A percentile compares a stretch with the other conserved stretches of the same genome.
Conservation (phyloP, 495 filamentous ascomycete species). For the Aspergillus homomorphus region DNA sequence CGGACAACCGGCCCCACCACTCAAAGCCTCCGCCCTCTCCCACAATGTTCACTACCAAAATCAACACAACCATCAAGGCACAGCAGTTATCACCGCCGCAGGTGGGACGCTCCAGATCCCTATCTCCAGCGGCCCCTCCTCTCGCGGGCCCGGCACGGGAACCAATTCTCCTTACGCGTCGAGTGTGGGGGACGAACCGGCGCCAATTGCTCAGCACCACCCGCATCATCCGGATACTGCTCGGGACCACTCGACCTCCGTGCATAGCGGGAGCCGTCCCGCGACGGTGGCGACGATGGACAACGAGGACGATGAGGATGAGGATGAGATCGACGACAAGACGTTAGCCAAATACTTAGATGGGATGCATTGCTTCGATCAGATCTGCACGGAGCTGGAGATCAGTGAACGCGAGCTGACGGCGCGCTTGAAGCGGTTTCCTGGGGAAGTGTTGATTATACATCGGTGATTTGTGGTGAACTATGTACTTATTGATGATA, state of each 20-base stretch:
- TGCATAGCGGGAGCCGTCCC: constrained; percentile 32
- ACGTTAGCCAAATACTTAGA: constrained; percentile 67
- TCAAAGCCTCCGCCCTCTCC: constrained; percentile 24
- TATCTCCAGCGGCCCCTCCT: constrained; percentile 29
- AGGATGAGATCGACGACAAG: constrained; percentile 38
- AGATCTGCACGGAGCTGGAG: constrained; percentile 79
- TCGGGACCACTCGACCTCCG: constrained; percentile 25
- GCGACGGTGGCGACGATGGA: constrained; percentile 20
- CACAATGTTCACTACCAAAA: constrained; percentile 16
- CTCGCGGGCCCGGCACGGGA: constrained; percentile 34
- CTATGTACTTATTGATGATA: constrained; percentile 8
- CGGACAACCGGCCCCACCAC: constrained; percentile 31
- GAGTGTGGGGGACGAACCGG: constrained; percentile 35
- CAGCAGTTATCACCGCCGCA: not conserved
- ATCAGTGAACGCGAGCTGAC: constrained; percentile 56
- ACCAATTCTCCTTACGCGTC: constrained; percentile 39
- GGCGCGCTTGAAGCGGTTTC: constrained; percentile 46
- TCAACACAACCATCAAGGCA: not conserved
- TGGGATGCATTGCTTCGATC: constrained; percentile 80
- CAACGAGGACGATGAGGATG: constrained; percentile 34
- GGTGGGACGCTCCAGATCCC: not conserved
- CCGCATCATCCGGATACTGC: constrained; percentile 15
- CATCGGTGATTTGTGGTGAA: constrained; percentile 45
- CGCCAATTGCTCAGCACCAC: constrained; percentile 21
- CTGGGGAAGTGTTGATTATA: constrained; percentile 52